phyloP scores from a whole-genome alignment of 1,284 basidiomycete species.

The Moniliella sp. region DNA sequence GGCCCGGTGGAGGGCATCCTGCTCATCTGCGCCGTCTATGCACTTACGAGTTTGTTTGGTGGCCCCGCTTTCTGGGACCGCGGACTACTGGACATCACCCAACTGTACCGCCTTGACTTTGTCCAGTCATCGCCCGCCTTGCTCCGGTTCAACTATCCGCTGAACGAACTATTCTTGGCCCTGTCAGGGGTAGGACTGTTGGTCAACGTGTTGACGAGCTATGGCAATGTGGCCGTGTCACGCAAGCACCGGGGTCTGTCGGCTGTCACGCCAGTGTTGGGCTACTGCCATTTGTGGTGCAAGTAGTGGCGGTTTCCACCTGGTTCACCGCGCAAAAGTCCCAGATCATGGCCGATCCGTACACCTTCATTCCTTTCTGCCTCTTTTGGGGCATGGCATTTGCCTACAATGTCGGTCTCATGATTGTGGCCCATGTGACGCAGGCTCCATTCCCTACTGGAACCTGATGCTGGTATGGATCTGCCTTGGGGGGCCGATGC shows the following conservation, averaged over 20 bases:
- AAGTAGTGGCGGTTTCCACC: conserved; percentile 48
- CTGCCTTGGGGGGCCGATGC: conserved; percentile 56
- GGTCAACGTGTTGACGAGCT: conserved; percentile 54
- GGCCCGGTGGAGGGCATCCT: conserved; percentile 91
- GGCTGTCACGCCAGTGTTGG: conserved; percentile 53
- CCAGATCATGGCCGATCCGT: conserved; percentile 11
- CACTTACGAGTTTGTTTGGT: conserved; percentile 42
- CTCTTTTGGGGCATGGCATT: conserved; percentile 72
- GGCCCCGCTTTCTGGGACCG: conserved; percentile 59
- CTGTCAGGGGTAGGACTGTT: conserved; percentile 54
- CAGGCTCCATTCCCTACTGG: conserved; percentile 62
- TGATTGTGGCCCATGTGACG: conserved; percentile 83
- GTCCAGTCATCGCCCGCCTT: conserved; percentile 9
- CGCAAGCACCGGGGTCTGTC: conserved; percentile 4
- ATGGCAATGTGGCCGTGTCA: conserved; percentile 16
- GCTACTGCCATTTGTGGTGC: conserved; percentile 56
- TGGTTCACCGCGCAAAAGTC: conserved; percentile 46
- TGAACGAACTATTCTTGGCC: conserved; percentile 72
- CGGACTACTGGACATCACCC: conserved; percentile 45
- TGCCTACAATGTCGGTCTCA: conserved; percentile 52
- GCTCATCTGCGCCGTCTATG: conserved; percentile 57
- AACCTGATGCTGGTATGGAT: conserved; percentile 70
- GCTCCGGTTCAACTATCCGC: conserved; percentile 41
- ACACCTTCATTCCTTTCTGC: conserved; percentile 59
- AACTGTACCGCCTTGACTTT: conserved; percentile 39